These are phyloP conservation scores for Tritrichomonas foetus DNA, from an alignment of 208 protist species.

Conservation along the genomic window DNA sequence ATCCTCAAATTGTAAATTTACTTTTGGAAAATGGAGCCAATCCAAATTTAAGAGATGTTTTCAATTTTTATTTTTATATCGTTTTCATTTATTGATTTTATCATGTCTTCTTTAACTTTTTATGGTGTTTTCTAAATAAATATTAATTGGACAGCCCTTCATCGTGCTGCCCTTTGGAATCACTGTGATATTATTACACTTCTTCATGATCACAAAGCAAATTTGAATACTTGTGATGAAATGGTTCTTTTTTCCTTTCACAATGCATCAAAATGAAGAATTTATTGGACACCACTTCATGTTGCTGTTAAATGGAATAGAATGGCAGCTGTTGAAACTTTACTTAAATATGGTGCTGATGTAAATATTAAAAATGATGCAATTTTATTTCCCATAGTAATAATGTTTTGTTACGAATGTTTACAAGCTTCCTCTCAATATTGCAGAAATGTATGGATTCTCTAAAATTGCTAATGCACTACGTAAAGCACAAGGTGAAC, in stretches of 20 bases:
- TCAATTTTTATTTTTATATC: neutral
- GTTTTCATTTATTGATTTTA: neutral
- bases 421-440: neutral
- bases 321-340: neutral
- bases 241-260: neutral
- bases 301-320: conserved; percentile 40
- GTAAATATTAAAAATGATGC: conserved; percentile 30
- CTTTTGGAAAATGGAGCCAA: neutral
- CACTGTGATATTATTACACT: neutral
- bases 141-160: neutral
- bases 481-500: conserved; percentile 38
- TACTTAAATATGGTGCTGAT: neutral
- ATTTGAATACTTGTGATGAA: conserved; percentile 27
- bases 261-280: neutral
- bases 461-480: conserved; percentile 3
- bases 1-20: neutral
- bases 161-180: conserved; percentile 10
- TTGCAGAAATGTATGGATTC: neutral
- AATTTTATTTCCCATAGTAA: neutral
- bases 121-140: neutral
- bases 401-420: neutral
- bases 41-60: conserved; percentile 24
- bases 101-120: neutral
- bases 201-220: neutral
- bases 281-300: conserved; percentile 33